These are phyloP conservation scores for Discostella stelligeroides DNA, from an alignment of 108 stramenopile genomes.

Conservation along the genomic window DNA sequence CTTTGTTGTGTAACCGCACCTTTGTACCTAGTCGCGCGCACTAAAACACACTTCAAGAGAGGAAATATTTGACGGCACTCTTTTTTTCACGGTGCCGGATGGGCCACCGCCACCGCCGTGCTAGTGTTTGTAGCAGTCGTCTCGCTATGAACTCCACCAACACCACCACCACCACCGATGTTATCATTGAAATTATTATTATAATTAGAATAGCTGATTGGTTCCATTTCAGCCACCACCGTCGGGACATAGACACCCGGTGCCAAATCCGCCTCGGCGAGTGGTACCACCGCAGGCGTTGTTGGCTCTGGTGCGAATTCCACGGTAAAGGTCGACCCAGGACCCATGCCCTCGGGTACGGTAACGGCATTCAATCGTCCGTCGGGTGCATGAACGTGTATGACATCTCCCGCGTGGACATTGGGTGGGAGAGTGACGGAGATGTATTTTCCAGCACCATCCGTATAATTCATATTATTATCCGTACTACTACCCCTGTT, in stretches of 20 bases:
- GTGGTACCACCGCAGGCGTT: constrained; percentile 22
- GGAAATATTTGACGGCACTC: too few relatives aligned
- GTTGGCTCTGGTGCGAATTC: constrained; percentile 63
- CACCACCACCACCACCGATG: not conserved
- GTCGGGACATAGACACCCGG: constrained; percentile 49
- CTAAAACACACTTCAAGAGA: too few relatives aligned
- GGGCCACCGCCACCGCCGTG: constrained; percentile 8
- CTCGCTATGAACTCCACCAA: not conserved
- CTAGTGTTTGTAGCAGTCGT: constrained; percentile 13
- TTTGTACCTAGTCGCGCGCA: too few relatives aligned
- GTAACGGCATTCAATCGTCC: constrained; percentile 79
- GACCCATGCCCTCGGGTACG: constrained; percentile 77
- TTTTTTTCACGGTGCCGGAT: not conserved
- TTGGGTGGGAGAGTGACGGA: constrained; percentile 79
- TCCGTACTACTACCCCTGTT: constrained; percentile 36
- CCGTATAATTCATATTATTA: too few relatives aligned
- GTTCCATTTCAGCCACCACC: constrained; percentile 40
- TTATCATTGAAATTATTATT: not conserved
- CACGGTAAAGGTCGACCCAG: constrained; percentile 86
- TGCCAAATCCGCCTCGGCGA: constrained; percentile 33
- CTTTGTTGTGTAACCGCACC: too few relatives aligned
- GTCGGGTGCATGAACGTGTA: constrained; percentile 82
- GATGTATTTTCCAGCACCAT: constrained; percentile 64
- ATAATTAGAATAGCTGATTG: not conserved
- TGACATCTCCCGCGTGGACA: constrained; percentile 72